Percentiles rank a stretch among this genome's conserved stretches.
These are phyloP conservation scores for Penicillium parvum DNA, from an alignment of 495 filamentous ascomycete species.

Conservation along the genomic window DNA sequence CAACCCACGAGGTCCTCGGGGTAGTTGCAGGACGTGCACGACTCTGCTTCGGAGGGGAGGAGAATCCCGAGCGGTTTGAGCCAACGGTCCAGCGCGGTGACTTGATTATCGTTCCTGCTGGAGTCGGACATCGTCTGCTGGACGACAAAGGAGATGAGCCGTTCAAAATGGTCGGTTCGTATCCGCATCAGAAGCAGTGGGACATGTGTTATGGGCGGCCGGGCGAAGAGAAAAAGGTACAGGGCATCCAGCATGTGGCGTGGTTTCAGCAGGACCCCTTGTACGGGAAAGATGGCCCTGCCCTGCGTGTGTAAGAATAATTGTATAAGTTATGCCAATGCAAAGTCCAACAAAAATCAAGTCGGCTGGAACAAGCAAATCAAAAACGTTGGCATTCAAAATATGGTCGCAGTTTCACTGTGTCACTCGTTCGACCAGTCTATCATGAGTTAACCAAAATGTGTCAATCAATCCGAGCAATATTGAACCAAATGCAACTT, in stretches of 20 bases:
- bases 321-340: background rate
- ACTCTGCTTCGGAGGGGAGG: constrained; percentile 64
- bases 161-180: constrained; percentile 66
- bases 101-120: constrained; percentile 62
- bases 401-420: no score
- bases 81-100: constrained; percentile 53
- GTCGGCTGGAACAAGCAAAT: no score
- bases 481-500: constrained; percentile 7
- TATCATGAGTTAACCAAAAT: constrained; percentile 20
- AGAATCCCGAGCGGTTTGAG: constrained; percentile 55
- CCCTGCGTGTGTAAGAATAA: constrained; percentile 32
- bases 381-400: background rate
- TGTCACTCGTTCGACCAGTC: constrained; percentile 67
- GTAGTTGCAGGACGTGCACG: constrained; percentile 53
- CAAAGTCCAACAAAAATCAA: no score
- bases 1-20: constrained; percentile 62
- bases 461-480: constrained; percentile 1
- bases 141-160: constrained; percentile 41
- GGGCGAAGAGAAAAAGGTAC: constrained; percentile 48
- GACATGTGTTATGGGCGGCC: constrained; percentile 66
- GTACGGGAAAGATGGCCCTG: constrained; percentile 54
- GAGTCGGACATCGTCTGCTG: constrained; percentile 59
- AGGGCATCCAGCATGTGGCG: constrained; percentile 39
- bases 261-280: constrained; percentile 60
- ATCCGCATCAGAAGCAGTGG: constrained; percentile 54